Conservation (phyloP, 2,329 filamentous ascomycete genomes). For the Bipolaris sorokiniana region DNA sequence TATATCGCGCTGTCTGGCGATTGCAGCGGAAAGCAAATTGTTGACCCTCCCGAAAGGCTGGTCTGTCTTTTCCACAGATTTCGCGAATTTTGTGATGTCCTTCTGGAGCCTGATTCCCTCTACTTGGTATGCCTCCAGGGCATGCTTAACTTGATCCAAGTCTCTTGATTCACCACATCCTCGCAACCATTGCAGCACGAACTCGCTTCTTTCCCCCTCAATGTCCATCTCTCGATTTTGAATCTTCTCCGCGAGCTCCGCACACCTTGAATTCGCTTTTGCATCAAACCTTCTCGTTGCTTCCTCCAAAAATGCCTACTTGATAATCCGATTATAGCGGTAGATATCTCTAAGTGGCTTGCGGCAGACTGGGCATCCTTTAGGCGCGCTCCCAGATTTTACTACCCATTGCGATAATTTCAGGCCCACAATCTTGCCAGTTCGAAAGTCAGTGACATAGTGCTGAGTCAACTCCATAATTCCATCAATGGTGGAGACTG, state of each 20-base stretch:
- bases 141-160: no score
- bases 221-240: slow-evolving; percentile 49
- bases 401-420: slow-evolving; percentile 24
- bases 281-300: slow-evolving; percentile 48
- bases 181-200: no score
- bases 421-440: slow-evolving; percentile 18
- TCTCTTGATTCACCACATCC: no score
- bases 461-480: slow-evolving; percentile 34
- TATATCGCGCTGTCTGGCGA: no score
- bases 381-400: no score
- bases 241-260: no score
- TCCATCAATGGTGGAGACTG: slow-evolving; percentile 38
- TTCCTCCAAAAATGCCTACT: slow-evolving; percentile 48
- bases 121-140: no score
- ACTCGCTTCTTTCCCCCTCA: slow-evolving; percentile 14
- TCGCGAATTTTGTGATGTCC: no score
- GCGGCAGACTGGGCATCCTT: slow-evolving; percentile 43
- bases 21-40: no score
- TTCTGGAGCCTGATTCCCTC: no score
- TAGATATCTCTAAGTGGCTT: slow-evolving; percentile 43
- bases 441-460: slow-evolving; percentile 12
- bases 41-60: no score
- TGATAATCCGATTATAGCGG: slow-evolving; percentile 49
- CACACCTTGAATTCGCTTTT: slow-evolving; percentile 38
- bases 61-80: no score